These are phyloP conservation scores for Iberis pinnata DNA, from an alignment of 345 rosid species.

Conservation along the genomic window DNA sequence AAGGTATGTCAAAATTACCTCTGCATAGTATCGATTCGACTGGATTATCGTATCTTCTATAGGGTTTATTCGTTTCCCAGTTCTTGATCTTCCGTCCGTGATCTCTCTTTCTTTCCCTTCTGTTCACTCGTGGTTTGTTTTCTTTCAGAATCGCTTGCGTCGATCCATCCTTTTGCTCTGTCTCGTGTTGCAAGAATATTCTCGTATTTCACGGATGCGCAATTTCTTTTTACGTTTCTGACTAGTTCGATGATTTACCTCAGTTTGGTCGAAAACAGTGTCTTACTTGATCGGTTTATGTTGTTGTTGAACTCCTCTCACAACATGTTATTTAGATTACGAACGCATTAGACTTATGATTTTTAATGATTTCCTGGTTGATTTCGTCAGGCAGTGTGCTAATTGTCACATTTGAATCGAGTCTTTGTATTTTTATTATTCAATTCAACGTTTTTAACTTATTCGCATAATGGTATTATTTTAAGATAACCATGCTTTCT, in stretches of 20 bases:
- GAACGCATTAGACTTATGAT: too few species aligned
- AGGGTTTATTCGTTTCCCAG: slow-evolving; percentile 6
- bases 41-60: background rate
- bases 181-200: background rate
- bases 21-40: background rate
- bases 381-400: background rate
- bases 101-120: background rate
- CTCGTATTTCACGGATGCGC: background rate
- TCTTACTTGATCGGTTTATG: too few species aligned
- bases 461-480: background rate
- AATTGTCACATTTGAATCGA: background rate
- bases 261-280: background rate
- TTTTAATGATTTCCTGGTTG: too few species aligned
- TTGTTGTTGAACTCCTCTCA: too few species aligned
- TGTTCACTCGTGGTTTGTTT: slow-evolving; percentile 2
- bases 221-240: background rate
- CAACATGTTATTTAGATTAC: too few species aligned
- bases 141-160: background rate
- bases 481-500: background rate
- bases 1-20: slow-evolving; percentile 20
- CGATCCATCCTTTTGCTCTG: slow-evolving; percentile 12
- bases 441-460: too few species aligned
- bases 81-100: slow-evolving; percentile 11
- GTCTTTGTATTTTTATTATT: too few species aligned
- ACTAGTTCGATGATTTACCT: background rate